Evolutionary conservation across 441 rosid genomes (phyloP).

Genomic region (Melastoma candidum): DNA sequence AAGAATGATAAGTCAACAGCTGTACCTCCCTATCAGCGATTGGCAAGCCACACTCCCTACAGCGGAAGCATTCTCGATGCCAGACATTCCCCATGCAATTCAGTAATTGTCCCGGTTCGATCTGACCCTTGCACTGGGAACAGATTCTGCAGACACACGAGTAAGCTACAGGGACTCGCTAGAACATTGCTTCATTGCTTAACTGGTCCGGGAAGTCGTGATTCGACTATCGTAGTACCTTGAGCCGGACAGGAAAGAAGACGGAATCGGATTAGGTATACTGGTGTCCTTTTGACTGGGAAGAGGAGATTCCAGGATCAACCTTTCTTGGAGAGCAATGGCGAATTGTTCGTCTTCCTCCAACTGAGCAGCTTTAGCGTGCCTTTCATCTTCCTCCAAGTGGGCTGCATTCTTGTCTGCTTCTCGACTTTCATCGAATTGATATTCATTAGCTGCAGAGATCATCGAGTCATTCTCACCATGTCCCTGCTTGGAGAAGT

Average conservation of each 20-base stretch:
- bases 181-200: slow-evolving; percentile 1
- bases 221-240: slow-evolving; percentile 31
- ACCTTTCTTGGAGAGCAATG: slow-evolving; percentile 64
- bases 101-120: slow-evolving; percentile 14
- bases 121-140: slow-evolving; percentile 9
- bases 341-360: slow-evolving; percentile 86
- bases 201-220: not conserved
- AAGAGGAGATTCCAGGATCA: slow-evolving; percentile 38
- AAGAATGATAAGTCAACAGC: not conserved
- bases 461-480: slow-evolving; percentile 8
- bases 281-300: slow-evolving; percentile 28
- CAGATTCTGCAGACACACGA: slow-evolving; percentile 8
- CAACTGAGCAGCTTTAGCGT: slow-evolving; percentile 22
- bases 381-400: slow-evolving; percentile 31
- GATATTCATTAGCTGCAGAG: slow-evolving; percentile 2
- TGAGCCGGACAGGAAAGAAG: slow-evolving; percentile 39
- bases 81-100: slow-evolving; percentile 15
- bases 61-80: slow-evolving; percentile 18
- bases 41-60: slow-evolving; percentile 9
- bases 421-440: slow-evolving; percentile 24
- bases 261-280: slow-evolving; percentile 37
- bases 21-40: slow-evolving; percentile 13
- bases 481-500: not conserved
- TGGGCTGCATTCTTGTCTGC: slow-evolving; percentile 2
- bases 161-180: slow-evolving; percentile 1